Evolutionary conservation across 2,329 filamentous ascomycete genomes (phyloP).

Genomic region (Coniella vitis): DNA sequence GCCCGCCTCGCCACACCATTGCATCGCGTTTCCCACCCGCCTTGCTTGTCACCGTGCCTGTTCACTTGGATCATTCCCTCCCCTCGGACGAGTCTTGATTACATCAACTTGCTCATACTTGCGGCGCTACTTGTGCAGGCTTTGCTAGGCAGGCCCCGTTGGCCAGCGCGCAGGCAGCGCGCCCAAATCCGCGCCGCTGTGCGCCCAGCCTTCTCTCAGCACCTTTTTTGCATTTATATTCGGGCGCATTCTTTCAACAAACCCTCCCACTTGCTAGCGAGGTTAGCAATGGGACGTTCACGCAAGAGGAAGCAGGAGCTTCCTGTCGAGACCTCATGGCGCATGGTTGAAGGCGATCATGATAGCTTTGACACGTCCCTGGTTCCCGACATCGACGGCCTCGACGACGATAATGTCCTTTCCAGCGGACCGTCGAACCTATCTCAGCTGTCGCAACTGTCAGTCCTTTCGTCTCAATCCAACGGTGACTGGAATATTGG

Average conservation of each 20-base stretch:
- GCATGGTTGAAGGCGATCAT: slow-evolving; percentile 53
- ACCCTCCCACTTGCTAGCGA: too few relatives aligned
- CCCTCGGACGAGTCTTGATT: too few relatives aligned
- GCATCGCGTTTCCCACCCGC: too few relatives aligned
- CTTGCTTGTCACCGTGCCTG: background rate
- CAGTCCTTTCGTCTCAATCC: slow-evolving; percentile 20
- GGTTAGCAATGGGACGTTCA: slow-evolving; percentile 10
- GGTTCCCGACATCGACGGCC: slow-evolving; percentile 34
- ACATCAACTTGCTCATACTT: too few relatives aligned
- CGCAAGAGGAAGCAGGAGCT: slow-evolving; percentile 23
- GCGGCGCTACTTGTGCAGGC: too few relatives aligned
- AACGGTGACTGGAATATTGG: slow-evolving; percentile 33
- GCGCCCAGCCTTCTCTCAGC: too few relatives aligned
- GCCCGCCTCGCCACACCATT: too few relatives aligned
- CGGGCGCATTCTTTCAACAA: too few relatives aligned
- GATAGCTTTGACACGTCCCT: slow-evolving; percentile 54
- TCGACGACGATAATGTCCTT: slow-evolving; percentile 32
- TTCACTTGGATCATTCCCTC: background rate
- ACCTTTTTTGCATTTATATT: too few relatives aligned
- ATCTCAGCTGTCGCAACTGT: slow-evolving; percentile 26
- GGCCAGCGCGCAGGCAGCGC: too few relatives aligned
- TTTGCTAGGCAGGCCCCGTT: too few relatives aligned
- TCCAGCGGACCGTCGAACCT: slow-evolving; percentile 43
- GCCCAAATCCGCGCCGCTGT: too few relatives aligned
- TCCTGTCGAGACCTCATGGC: slow-evolving; percentile 51